A percentile compares a stretch with the other conserved stretches of the same genome.
Evolutionary conservation across 176 grass and related monocot species (phyloP).

Genomic region (Zoysia japonica): DNA sequence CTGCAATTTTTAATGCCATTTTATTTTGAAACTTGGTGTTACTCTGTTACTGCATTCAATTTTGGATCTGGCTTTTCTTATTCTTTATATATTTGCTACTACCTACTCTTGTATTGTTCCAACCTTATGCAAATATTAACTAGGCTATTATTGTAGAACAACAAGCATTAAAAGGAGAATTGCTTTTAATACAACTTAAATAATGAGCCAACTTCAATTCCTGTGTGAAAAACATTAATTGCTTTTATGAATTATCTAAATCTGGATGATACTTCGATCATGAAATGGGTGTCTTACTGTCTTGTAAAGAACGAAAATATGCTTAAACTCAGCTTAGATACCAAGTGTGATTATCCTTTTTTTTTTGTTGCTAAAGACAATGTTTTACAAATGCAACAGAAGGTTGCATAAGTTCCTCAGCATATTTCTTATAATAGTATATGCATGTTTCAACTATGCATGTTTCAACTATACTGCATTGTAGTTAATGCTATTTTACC

Average conservation of each 20-base stretch:
- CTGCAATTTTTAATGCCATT: too few species aligned
- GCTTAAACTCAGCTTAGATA: not conserved
- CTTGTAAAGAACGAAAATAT: constrained; percentile 9
- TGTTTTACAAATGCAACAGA: constrained; percentile 11
- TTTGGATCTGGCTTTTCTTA: not conserved
- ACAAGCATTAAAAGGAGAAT: not conserved
- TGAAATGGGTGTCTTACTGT: constrained; percentile 9
- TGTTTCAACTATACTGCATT: constrained; percentile 24
- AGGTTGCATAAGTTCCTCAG: not conserved
- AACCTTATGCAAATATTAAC: not conserved
- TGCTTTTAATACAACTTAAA: not conserved
- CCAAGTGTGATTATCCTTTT: not conserved
- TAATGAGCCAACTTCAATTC: too few species aligned
- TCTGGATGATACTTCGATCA: not conserved
- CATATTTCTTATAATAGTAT: constrained; percentile 26
- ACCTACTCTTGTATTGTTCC: not conserved
- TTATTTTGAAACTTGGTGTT: too few species aligned
- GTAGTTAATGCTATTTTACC: constrained; percentile 39
- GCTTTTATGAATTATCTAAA: not conserved
- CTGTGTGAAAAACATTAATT: too few species aligned
- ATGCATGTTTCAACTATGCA: not conserved
- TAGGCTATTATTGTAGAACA: constrained; percentile 14
- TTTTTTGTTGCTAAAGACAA: not conserved
- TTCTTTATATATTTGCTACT: not conserved
- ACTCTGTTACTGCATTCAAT: too few species aligned